These are phyloP conservation scores for Decorospora gaudefroyi DNA, from an alignment of 2,329 filamentous ascomycete species.

Conservation along the genomic window DNA sequence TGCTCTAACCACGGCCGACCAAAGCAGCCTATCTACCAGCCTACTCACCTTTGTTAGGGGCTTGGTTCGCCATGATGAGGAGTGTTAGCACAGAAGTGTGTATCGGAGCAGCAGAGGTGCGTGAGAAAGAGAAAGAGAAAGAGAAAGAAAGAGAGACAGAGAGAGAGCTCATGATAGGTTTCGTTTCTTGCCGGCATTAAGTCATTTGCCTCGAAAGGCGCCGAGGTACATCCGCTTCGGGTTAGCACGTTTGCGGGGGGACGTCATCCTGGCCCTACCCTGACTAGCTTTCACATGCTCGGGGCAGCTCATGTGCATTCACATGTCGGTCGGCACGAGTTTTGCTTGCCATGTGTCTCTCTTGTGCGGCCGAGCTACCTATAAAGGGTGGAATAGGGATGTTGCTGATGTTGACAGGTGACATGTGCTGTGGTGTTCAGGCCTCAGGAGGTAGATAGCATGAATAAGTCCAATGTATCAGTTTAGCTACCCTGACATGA, in stretches of 20 bases:
- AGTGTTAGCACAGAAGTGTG: slow-evolving; percentile 5
- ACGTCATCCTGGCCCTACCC: too few relatives aligned
- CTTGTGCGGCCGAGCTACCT: slow-evolving; percentile 3
- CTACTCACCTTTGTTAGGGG: slow-evolving; percentile 33
- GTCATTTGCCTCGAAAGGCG: slow-evolving; percentile 18
- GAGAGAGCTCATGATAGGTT: background rate
- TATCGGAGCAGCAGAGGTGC: slow-evolving; percentile 5
- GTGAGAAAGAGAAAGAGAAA: slow-evolving; percentile 2
- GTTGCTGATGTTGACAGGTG: slow-evolving; percentile 8
- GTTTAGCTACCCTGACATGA: too few relatives aligned
- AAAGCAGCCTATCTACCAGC: background rate
- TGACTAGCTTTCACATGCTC: slow-evolving; percentile 30
- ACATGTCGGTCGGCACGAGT: slow-evolving; percentile 8
- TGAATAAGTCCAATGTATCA: too few relatives aligned
- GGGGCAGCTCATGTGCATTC: slow-evolving; percentile 5
- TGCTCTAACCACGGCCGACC: background rate
- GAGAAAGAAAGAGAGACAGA: slow-evolving; percentile 3
- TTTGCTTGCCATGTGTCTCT: slow-evolving; percentile 6
- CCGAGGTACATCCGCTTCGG: slow-evolving; percentile 21
- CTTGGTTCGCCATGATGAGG: slow-evolving; percentile 46
- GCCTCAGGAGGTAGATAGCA: too few relatives aligned
- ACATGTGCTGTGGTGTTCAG: too few relatives aligned
- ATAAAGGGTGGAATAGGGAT: too few relatives aligned
- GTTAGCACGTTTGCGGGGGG: slow-evolving; percentile 21
- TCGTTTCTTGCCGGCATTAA: slow-evolving; percentile 8